These are phyloP conservation scores for Lasiosphaeria hispida DNA, from an alignment of 495 filamentous ascomycete genomes.

Conservation along the genomic window DNA sequence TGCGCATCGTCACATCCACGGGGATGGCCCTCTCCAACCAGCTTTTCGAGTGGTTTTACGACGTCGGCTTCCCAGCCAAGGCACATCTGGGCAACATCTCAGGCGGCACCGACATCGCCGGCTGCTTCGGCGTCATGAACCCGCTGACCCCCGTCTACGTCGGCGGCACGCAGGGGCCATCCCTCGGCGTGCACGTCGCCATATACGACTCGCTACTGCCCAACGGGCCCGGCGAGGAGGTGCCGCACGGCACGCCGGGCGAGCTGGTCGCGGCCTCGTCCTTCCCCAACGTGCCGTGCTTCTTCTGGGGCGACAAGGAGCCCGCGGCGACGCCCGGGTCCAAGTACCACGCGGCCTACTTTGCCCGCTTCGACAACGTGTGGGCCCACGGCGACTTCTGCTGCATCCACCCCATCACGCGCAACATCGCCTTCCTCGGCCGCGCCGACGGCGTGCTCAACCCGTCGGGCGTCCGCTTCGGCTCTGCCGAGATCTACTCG, in stretches of 20 bases:
- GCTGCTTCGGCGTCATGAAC: constrained; percentile 66
- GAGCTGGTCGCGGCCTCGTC: constrained; percentile 67
- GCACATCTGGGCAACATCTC: constrained; percentile 70
- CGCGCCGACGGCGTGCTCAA: constrained; percentile 90
- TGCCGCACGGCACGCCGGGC: constrained; percentile 62
- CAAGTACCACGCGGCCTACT: constrained; percentile 69
- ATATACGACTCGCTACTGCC: constrained; percentile 64
- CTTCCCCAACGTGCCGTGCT: constrained; percentile 73
- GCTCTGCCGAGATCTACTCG: constrained; percentile 76
- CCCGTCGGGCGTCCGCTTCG: constrained; percentile 82
- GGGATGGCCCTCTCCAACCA: constrained; percentile 76
- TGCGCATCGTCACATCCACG: constrained; percentile 62
- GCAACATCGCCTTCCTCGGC: constrained; percentile 66
- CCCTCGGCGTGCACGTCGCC: constrained; percentile 62
- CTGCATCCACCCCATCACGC: constrained; percentile 63
- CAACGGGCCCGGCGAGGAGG: constrained; percentile 50
- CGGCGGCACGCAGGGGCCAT: constrained; percentile 64
- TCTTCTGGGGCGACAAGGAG: constrained; percentile 62
- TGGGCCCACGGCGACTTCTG: constrained; percentile 85
- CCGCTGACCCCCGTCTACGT: constrained; percentile 68
- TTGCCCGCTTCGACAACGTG: constrained; percentile 66
- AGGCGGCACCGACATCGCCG: constrained; percentile 75
- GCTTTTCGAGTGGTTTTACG: constrained; percentile 81
- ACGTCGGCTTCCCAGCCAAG: constrained; percentile 63
- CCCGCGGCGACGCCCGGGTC: constrained; percentile 43